These are phyloP conservation scores for Rhizopus arrhizus DNA, from an alignment of 371 early-diverging fungal species.

Conservation along the genomic window DNA sequence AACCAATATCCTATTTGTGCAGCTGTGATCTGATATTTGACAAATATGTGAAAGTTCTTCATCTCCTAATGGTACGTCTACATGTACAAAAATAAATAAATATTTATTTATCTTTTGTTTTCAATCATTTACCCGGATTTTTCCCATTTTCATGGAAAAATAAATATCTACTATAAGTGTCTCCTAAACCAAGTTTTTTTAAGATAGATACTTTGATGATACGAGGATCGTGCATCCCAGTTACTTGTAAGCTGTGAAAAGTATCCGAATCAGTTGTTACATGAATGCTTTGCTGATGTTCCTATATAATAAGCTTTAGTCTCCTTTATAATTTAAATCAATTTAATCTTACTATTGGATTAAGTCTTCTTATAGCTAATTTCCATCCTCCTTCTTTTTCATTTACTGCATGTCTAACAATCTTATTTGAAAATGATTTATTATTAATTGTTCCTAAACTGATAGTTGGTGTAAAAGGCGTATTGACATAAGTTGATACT, in stretches of 20 bases:
- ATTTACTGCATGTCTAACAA: constrained; percentile 10
- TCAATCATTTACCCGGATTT: constrained; percentile 32
- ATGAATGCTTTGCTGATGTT: constrained; percentile 8
- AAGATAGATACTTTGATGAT: constrained; percentile 42
- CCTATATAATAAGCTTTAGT: neutral
- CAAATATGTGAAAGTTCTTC: constrained; percentile 45
- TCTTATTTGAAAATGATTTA: neutral
- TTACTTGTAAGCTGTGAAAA: constrained; percentile 47
- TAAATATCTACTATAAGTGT: constrained; percentile 29
- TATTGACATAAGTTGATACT: constrained; percentile 27
- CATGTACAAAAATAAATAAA: neutral
- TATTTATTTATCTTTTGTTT: neutral
- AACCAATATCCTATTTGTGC: constrained; percentile 45
- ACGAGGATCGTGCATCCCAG: constrained; percentile 42
- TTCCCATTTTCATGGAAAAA: constrained; percentile 53
- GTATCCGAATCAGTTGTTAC: constrained; percentile 46
- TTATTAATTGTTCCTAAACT: neutral
- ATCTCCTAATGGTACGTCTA: constrained; percentile 42
- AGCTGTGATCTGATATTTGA: constrained; percentile 43
- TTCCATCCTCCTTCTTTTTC: constrained; percentile 24
- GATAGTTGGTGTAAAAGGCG: constrained; percentile 23
- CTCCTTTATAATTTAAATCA: neutral
- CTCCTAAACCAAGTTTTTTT: constrained; percentile 42
- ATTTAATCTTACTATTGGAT: neutral
- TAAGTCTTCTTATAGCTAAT: constrained; percentile 20